A percentile compares a stretch with the other conserved stretches of the same genome.
Evolutionary conservation across 1,139 yeast genomes (phyloP).

Genomic region (Yamadazyma aaseri): DNA sequence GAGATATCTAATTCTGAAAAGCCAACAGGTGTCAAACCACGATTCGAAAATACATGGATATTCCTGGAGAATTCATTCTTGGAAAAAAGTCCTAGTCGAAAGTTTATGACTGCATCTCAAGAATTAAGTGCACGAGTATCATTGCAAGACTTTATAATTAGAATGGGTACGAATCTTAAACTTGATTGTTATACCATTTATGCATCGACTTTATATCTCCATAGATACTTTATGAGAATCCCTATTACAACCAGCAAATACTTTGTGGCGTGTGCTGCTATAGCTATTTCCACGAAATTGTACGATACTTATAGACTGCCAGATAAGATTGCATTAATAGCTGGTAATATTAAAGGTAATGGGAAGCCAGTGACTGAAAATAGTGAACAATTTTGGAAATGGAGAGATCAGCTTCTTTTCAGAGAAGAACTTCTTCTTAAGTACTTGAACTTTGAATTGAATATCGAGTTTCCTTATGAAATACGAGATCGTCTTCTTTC

Average conservation of each 20-base stretch:
- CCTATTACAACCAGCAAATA: conserved; percentile 48
- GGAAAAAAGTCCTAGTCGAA: conserved; percentile 31
- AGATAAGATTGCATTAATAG: conserved; percentile 42
- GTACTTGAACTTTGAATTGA: conserved; percentile 41
- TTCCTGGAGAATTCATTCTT: conserved; percentile 33
- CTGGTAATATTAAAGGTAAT: conserved; percentile 36
- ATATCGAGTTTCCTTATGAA: conserved; percentile 39
- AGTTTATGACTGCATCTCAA: conserved; percentile 27
- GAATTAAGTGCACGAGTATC: conserved; percentile 40
- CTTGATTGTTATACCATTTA: conserved; percentile 45
- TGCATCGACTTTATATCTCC: conserved; percentile 42
- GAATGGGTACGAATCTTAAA: conserved; percentile 37
- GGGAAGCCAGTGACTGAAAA: conserved; percentile 37
- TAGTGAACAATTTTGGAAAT: conserved; percentile 43
- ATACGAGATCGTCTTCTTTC: conserved; percentile 26
- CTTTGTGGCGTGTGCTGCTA: conserved; percentile 47
- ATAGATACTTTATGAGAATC: conserved; percentile 42
- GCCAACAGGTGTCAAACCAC: neutral
- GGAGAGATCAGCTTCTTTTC: conserved; percentile 47
- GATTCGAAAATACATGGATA: conserved; percentile 28
- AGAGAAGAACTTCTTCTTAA: conserved; percentile 44
- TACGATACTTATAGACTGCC: conserved; percentile 45
- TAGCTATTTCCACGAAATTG: conserved; percentile 43
- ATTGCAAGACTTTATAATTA: conserved; percentile 40
- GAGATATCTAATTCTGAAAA: too few species aligned